phyloP scores from a whole-genome alignment of 1,284 basidiomycete species.

The Lignosus rhinocerotis region DNA sequence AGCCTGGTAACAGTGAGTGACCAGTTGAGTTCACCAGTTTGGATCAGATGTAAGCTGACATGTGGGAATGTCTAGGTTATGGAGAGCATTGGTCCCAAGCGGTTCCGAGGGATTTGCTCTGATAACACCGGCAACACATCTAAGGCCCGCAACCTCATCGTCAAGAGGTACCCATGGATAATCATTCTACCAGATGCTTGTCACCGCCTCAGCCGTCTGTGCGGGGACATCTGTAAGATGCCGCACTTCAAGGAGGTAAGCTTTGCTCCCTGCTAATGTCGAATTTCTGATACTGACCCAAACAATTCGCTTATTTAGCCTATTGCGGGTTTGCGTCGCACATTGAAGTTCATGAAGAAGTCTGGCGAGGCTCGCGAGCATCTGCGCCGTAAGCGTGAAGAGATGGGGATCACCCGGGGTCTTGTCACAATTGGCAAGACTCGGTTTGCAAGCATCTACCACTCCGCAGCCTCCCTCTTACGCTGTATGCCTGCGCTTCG shows the following conservation, averaged over 20 bases:
- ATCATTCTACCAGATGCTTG: slow-evolving; percentile 35
- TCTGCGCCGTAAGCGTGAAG: neutral
- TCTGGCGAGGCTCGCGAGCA: neutral
- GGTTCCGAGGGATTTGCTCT: slow-evolving; percentile 28
- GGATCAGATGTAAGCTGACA: too few relatives aligned
- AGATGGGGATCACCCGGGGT: neutral
- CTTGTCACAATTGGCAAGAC: slow-evolving; percentile 5
- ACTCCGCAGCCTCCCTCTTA: neutral
- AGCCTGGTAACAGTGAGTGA: neutral
- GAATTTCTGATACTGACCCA: neutral
- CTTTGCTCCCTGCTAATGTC: neutral
- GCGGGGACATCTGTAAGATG: slow-evolving; percentile 33
- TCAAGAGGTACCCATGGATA: slow-evolving; percentile 25
- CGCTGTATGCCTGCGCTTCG: slow-evolving; percentile 4
- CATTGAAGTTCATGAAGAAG: neutral
- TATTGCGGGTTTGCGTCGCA: neutral
- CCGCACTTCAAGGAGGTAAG: neutral
- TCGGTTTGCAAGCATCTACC: slow-evolving; percentile 1
- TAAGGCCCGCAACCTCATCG: slow-evolving; percentile 20
- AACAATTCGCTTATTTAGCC: neutral
- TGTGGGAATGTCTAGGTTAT: slow-evolving; percentile 19
- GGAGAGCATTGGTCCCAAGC: slow-evolving; percentile 19
- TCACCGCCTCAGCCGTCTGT: slow-evolving; percentile 25
- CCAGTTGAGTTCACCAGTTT: too few relatives aligned
- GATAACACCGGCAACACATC: slow-evolving; percentile 38